These are phyloP conservation scores for Aspergillus hancockii DNA, from an alignment of 495 filamentous ascomycete species.

Conservation along the genomic window DNA sequence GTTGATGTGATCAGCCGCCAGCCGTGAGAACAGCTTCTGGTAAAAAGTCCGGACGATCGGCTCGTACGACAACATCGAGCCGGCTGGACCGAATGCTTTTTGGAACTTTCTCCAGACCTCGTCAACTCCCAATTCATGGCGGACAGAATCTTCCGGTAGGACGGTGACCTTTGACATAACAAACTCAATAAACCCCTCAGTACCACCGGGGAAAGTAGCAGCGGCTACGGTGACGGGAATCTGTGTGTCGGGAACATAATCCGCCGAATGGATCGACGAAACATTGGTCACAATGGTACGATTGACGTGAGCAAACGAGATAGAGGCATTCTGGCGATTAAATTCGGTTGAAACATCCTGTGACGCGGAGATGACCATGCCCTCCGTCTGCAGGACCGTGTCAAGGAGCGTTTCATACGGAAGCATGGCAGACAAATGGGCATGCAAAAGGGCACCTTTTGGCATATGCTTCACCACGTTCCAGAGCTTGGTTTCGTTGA, in stretches of 20 bases:
- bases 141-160: slow-evolving; percentile 12
- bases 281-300: slow-evolving; percentile 1
- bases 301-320: slow-evolving; percentile 19
- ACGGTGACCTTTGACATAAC: slow-evolving; percentile 10
- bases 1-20: slow-evolving; percentile 16
- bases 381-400: slow-evolving; percentile 15
- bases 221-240: slow-evolving; percentile 14
- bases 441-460: slow-evolving; percentile 26
- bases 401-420: slow-evolving; percentile 15
- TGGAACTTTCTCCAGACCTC: slow-evolving; percentile 21
- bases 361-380: slow-evolving; percentile 21
- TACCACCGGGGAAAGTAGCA: slow-evolving; percentile 12
- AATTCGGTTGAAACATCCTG: slow-evolving; percentile 11
- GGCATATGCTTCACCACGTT: slow-evolving; percentile 21
- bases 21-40: slow-evolving; percentile 8
- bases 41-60: slow-evolving; percentile 18
- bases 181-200: slow-evolving; percentile 11
- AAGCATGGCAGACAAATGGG: slow-evolving; percentile 24
- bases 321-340: slow-evolving; percentile 12
- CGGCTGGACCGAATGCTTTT: slow-evolving; percentile 7
- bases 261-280: background rate
- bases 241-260: slow-evolving; percentile 18
- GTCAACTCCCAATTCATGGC: slow-evolving; percentile 20
- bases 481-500: slow-evolving; percentile 20
- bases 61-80: slow-evolving; percentile 14